Evolutionary conservation across 441 rosid species (phyloP).

Genomic region (Aquilaria agallochum): DNA sequence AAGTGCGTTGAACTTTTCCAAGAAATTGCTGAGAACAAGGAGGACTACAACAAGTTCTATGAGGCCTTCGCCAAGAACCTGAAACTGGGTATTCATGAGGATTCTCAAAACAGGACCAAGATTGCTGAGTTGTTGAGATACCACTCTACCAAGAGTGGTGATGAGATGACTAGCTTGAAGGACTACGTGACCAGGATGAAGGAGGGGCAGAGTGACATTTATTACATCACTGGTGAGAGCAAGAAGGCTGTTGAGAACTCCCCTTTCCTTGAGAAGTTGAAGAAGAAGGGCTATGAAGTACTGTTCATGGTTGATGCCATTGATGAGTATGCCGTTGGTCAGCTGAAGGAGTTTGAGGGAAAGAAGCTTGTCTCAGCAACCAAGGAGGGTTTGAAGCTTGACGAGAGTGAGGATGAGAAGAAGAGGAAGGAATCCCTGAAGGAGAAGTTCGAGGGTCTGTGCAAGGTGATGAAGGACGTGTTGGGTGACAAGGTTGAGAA

Average conservation of each 20-base stretch:
- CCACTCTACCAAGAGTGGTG: constrained; percentile 76
- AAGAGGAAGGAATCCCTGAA: constrained; percentile 45
- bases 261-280: constrained; percentile 70
- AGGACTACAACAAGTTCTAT: constrained; percentile 67
- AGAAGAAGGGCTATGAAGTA: constrained; percentile 62
- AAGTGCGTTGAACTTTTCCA: constrained; percentile 65
- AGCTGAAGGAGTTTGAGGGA: constrained; percentile 68
- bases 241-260: constrained; percentile 75
- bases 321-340: constrained; percentile 65
- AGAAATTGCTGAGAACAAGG: constrained; percentile 80
- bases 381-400: constrained; percentile 60
- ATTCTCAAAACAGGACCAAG: constrained; percentile 55
- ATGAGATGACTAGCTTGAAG: constrained; percentile 64
- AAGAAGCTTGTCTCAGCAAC: constrained; percentile 69
- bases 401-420: constrained; percentile 63
- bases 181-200: constrained; percentile 75
- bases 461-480: constrained; percentile 72
- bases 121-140: constrained; percentile 62
- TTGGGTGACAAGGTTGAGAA: constrained; percentile 66
- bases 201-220: constrained; percentile 66
- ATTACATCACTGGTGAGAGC: constrained; percentile 71
- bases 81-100: constrained; percentile 69
- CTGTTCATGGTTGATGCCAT: constrained; percentile 70
- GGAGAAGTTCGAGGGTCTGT: constrained; percentile 63
- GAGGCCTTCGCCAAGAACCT: constrained; percentile 71